Evolutionary conservation across 1,139 yeast genomes (phyloP), one percentile per base, ranked within the genome.

Genomic region (Lodderomyces oxycetoniae): DNA sequence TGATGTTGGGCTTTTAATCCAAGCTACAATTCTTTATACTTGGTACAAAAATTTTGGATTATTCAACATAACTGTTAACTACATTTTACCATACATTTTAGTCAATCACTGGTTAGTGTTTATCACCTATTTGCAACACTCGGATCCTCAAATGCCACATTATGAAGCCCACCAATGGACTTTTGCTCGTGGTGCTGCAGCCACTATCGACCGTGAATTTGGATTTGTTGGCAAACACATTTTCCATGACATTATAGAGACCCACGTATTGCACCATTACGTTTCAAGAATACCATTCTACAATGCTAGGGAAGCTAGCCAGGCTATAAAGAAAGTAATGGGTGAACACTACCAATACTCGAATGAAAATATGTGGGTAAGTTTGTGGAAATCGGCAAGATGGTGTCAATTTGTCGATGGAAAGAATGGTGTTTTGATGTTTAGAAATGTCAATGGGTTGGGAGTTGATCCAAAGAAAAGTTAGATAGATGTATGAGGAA

Each of bases 71-170:
- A 43, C 69, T 38, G 61, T 73, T 35, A 67, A 71, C 55, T 76
- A 77, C 74, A 59, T 72, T 40, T 39, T 76, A 34, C 82, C 82
- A 28, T 76, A 73, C 57, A 39, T 74, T 29, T 72, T 68, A 52
- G 77, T 74, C 37, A 76, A 76, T 63, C 81, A 76, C 55, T 76
- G 82, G 82, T 61, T 76, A 47, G 82, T 75, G 24, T 74, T 76
- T 48, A 74, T 76, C 44, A 76, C 82, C 21, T 76, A 57, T 51
- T 66, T 76, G 49, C 82, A 76, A 59, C 82, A 76, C 52, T 69
- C 81, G 9, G 79, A 75, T 47, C 67, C 75, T 19, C 47, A 62
- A 27, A 64, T 76, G 67, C 80, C 82, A 28, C 82, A 76, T 53
- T 76, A 76, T 51, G 70, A 68, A 40, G 68, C 71, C 38, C 48